These are phyloP conservation scores for Populus deltoides DNA, from an alignment of 345 rosid genomes.

Conservation along the genomic window DNA sequence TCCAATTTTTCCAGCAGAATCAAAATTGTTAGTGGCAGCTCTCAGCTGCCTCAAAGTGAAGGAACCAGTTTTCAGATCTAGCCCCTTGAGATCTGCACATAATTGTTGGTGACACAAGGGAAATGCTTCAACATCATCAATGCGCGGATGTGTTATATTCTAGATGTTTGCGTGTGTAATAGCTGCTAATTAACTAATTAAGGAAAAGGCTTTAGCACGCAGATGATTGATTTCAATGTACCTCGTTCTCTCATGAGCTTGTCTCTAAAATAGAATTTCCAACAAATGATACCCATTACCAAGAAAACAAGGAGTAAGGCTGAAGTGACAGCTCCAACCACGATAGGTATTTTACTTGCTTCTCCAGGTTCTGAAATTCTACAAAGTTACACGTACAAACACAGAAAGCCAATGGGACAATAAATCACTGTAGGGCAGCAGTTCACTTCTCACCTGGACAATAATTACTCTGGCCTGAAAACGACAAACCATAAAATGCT, in stretches of 20 bases:
- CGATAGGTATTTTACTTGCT: neutral
- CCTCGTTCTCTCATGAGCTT: conserved; percentile 7
- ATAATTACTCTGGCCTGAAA: neutral
- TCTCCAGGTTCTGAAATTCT: neutral
- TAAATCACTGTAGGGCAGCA: neutral
- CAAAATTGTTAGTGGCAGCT: conserved; percentile 49
- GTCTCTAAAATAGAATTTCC: conserved; percentile 16
- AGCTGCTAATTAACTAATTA: neutral
- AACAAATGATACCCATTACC: conserved; percentile 9
- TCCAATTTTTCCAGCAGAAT: conserved; percentile 48
- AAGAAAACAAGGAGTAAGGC: neutral
- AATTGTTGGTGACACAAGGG: neutral
- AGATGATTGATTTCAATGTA: neutral
- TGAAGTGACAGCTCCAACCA: neutral
- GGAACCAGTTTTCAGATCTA: conserved; percentile 18
- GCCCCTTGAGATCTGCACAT: conserved; percentile 12
- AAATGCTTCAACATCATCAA: neutral
- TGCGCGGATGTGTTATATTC: neutral
- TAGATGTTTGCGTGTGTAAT: neutral
- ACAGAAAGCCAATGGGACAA: neutral
- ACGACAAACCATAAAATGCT: no score
- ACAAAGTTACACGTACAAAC: neutral
- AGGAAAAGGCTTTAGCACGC: neutral
- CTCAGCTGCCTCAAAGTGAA: conserved; percentile 51
- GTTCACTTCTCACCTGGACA: neutral